These are phyloP conservation scores for Gossypium australe DNA, from an alignment of 345 rosid species.

Conservation along the genomic window DNA sequence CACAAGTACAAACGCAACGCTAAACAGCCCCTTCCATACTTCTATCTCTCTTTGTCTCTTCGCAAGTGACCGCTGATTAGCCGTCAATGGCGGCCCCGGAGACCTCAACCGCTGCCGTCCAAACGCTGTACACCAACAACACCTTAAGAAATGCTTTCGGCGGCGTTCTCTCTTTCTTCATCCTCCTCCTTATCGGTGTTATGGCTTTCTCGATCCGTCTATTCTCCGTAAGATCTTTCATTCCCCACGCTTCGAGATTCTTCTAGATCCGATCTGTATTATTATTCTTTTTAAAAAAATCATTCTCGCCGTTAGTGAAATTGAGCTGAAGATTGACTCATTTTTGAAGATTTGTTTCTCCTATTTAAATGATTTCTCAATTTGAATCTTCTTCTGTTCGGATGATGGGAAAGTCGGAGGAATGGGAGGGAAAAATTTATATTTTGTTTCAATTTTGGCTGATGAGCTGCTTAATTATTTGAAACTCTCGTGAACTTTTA, in stretches of 20 bases:
- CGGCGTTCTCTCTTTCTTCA: constrained; percentile 63
- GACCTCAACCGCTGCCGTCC: constrained; percentile 8
- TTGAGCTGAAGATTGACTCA: not conserved
- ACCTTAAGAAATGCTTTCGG: constrained; percentile 73
- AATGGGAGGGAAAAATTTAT: not conserved
- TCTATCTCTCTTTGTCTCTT: not conserved
- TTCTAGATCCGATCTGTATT: constrained; percentile 34
- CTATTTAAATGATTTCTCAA: not conserved
- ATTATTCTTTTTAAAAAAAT: not conserved
- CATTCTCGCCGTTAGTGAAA: not conserved
- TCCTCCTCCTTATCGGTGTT: constrained; percentile 86
- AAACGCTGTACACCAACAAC: constrained; percentile 23
- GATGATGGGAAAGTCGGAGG: not conserved
- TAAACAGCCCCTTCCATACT: not conserved
- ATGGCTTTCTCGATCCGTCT: constrained; percentile 99
- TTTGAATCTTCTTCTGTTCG: not conserved
- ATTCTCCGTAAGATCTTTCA: constrained; percentile 66
- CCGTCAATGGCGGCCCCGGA: constrained; percentile 66
- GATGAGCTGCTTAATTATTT: constrained; percentile 4
- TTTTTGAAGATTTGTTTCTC: not conserved
- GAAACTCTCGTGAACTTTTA: constrained; percentile 8
- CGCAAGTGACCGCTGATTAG: constrained; percentile 20
- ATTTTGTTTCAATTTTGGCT: not conserved
- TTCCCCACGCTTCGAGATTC: not conserved
- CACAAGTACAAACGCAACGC: not conserved